Evolutionary conservation across 768 basidiomycete genomes (phyloP).

Genomic region (Cytidiella melzeri): DNA sequence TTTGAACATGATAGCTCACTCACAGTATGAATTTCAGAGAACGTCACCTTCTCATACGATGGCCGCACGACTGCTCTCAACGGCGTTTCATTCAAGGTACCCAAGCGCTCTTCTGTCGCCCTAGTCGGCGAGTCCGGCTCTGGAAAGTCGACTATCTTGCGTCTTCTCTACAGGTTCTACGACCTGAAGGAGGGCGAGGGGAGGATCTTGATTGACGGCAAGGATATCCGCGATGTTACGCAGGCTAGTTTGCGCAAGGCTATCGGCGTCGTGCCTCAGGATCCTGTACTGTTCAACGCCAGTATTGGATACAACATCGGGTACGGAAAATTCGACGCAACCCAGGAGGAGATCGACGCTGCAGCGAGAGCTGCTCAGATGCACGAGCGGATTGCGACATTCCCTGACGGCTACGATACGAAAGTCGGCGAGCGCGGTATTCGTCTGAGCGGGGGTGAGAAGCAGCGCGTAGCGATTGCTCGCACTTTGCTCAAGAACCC

Average conservation of each 20-base stretch:
- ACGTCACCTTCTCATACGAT: constrained; percentile 86
- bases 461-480: constrained; percentile 85
- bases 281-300: constrained; percentile 66
- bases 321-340: constrained; percentile 73
- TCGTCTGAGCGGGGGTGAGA: constrained; percentile 81
- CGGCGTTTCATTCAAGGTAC: constrained; percentile 82
- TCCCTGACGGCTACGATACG: constrained; percentile 85
- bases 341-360: constrained; percentile 66
- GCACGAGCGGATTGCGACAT: constrained; percentile 78
- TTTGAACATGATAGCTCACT: not conserved
- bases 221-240: constrained; percentile 84
- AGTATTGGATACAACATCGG: constrained; percentile 68
- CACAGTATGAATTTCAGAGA: constrained; percentile 38
- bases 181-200: constrained; percentile 78
- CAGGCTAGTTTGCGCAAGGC: constrained; percentile 72
- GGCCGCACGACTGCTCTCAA: constrained; percentile 61
- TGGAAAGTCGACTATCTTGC: constrained; percentile 79
- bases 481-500: constrained; percentile 84
- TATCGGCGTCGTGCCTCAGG: constrained; percentile 91
- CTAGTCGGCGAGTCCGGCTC: constrained; percentile 81
- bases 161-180: constrained; percentile 91
- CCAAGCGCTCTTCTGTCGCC: constrained; percentile 82
- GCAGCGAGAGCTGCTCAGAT: constrained; percentile 82
- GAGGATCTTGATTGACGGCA: constrained; percentile 76
- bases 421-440: constrained; percentile 89